A percentile compares a stretch with the other conserved stretches of the same genome.
These are phyloP conservation scores for Yamadazyma diddensiae DNA, from an alignment of 1,139 yeast genomes.

Conservation along the genomic window DNA sequence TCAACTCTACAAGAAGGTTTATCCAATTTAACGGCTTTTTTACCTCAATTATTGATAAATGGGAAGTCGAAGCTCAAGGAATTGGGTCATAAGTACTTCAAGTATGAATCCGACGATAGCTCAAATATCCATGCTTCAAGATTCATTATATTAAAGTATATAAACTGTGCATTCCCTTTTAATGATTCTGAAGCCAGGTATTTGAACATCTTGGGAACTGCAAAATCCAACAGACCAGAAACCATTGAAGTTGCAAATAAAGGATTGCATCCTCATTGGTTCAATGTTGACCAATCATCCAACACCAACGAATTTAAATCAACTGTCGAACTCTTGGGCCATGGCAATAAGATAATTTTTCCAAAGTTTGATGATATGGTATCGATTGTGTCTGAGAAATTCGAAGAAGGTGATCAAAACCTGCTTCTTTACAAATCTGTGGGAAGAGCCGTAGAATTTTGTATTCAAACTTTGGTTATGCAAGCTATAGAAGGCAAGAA, in stretches of 20 bases:
- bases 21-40: slow-evolving; percentile 53
- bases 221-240: slow-evolving; percentile 60
- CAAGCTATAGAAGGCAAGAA: slow-evolving; percentile 50
- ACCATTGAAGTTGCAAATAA: slow-evolving; percentile 76
- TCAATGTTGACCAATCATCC: slow-evolving; percentile 43
- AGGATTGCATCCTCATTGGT: slow-evolving; percentile 82
- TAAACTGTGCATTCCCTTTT: slow-evolving; percentile 67
- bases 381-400: slow-evolving; percentile 23
- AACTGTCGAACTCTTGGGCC: slow-evolving; percentile 43
- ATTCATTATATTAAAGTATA: slow-evolving; percentile 63
- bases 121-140: slow-evolving; percentile 42
- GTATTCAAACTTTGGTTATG: slow-evolving; percentile 58
- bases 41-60: slow-evolving; percentile 36
- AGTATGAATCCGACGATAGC: slow-evolving; percentile 16
- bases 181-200: slow-evolving; percentile 66
- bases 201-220: slow-evolving; percentile 65
- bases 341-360: slow-evolving; percentile 32
- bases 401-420: slow-evolving; percentile 17
- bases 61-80: slow-evolving; percentile 44
- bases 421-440: slow-evolving; percentile 30
- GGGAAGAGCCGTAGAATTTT: slow-evolving; percentile 45
- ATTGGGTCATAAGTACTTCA: slow-evolving; percentile 40
- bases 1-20: slow-evolving; percentile 73
- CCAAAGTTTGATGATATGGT: slow-evolving; percentile 42
- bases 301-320: slow-evolving; percentile 39